phyloP scores from a whole-genome alignment of 169 alveolate species.

The Plasmodium yoelii region DNA sequence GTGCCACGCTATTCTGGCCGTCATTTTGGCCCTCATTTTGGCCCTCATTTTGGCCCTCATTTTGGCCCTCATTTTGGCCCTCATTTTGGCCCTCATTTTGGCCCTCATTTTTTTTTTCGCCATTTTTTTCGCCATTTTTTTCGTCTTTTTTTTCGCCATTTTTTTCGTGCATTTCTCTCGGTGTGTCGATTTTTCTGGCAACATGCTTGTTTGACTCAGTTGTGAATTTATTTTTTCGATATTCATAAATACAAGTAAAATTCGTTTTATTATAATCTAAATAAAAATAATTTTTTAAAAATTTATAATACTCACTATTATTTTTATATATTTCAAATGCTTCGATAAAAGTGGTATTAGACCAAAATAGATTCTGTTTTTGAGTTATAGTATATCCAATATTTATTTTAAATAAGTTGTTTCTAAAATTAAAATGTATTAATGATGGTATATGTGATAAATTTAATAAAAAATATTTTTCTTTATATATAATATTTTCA shows the following conservation, averaged over 20 bases:
- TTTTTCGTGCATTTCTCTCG: too few species aligned
- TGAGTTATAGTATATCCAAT: slow-evolving; percentile 46
- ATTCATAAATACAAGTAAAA: slow-evolving; percentile 19
- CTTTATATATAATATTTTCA: slow-evolving; percentile 50
- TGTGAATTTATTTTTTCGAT: slow-evolving; percentile 14
- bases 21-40: too few species aligned
- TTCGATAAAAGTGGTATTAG: slow-evolving; percentile 53
- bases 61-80: too few species aligned
- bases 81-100: too few species aligned
- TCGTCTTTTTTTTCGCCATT: too few species aligned
- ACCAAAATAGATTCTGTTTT: slow-evolving; percentile 69
- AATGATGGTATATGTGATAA: slow-evolving; percentile 32
- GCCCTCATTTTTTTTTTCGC: too few species aligned
- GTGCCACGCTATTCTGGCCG: not conserved
- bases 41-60: too few species aligned
- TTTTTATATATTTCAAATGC: slow-evolving; percentile 68
- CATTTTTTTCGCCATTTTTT: too few species aligned
- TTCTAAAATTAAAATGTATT: slow-evolving; percentile 43
- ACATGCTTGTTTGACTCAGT: not conserved
- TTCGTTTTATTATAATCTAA: slow-evolving; percentile 6
- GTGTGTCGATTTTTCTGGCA: too few species aligned
- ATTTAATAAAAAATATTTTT: slow-evolving; percentile 23
- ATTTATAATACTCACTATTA: slow-evolving; percentile 57
- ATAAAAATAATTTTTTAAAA: slow-evolving; percentile 38
- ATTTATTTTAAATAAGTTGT: slow-evolving; percentile 5